Evolutionary conservation across 2,329 filamentous ascomycete genomes (phyloP).

Genomic region (Gnomoniopsis sp.): DNA sequence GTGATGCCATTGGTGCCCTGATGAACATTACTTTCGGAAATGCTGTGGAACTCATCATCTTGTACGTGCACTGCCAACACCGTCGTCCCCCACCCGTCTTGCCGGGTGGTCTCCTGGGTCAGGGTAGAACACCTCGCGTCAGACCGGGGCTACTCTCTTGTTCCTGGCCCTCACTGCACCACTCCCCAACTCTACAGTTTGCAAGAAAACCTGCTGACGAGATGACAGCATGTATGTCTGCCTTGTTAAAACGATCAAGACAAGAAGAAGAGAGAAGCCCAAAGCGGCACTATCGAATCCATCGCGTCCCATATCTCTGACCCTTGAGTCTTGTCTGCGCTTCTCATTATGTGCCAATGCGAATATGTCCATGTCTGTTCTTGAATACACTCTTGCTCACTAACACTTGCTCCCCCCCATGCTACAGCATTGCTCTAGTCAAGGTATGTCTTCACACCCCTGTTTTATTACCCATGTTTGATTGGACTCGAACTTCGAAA

Average conservation of each 20-base stretch:
- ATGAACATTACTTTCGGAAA: slow-evolving; percentile 63
- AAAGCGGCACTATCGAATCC: slow-evolving; percentile 59
- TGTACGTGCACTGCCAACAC: slow-evolving; percentile 23
- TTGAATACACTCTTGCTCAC: slow-evolving; percentile 24
- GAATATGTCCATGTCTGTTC: slow-evolving; percentile 18
- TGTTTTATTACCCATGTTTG: no score
- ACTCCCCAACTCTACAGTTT: not conserved
- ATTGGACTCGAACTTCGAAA: not conserved
- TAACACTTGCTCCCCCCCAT: slow-evolving; percentile 30
- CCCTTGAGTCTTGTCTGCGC: slow-evolving; percentile 10
- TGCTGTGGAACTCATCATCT: slow-evolving; percentile 60
- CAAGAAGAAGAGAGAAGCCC: slow-evolving; percentile 49
- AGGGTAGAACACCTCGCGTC: not conserved
- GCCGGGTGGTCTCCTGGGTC: not conserved
- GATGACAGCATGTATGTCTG: slow-evolving; percentile 50
- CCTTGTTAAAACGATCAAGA: slow-evolving; percentile 37
- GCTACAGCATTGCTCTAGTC: slow-evolving; percentile 49
- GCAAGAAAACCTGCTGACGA: slow-evolving; percentile 22
- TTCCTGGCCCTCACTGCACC: not conserved
- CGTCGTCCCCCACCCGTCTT: not conserved
- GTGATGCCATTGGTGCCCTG: slow-evolving; percentile 56
- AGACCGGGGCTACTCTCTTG: not conserved
- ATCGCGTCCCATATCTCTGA: slow-evolving; percentile 40
- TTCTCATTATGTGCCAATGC: not conserved
- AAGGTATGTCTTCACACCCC: slow-evolving; percentile 22